phyloP scores from a whole-genome alignment of 1,284 basidiomycete species.

The Takashimella koratensis region DNA sequence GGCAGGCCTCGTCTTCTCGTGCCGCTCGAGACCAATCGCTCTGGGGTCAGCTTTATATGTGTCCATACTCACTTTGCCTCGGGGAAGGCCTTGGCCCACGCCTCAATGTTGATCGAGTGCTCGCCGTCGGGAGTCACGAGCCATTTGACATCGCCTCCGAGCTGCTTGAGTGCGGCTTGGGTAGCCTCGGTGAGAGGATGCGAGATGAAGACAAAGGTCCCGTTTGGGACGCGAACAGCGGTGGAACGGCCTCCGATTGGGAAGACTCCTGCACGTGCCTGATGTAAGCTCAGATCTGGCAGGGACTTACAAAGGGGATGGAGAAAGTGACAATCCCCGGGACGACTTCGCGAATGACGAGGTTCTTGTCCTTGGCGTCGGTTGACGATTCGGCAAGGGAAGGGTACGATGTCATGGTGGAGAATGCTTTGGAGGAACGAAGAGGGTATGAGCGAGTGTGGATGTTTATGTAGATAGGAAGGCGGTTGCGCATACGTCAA shows the following conservation, averaged over 20 bases:
- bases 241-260: conserved; percentile 79
- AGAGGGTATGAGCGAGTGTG: neutral
- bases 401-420: conserved; percentile 4
- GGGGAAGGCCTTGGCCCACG: conserved; percentile 61
- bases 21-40: conserved; percentile 49
- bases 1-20: conserved; percentile 48
- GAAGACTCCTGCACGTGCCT: conserved; percentile 60
- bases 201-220: conserved; percentile 76
- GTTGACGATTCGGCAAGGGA: conserved; percentile 16
- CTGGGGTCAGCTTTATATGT: conserved; percentile 22
- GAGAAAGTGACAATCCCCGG: conserved; percentile 47
- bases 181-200: conserved; percentile 73
- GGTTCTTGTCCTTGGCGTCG: conserved; percentile 28
- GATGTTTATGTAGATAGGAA: neutral
- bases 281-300: neutral
- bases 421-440: neutral
- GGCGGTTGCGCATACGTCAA: neutral
- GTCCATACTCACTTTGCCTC: conserved; percentile 57
- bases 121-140: conserved; percentile 53
- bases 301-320: conserved; percentile 41
- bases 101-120: conserved; percentile 51
- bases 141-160: conserved; percentile 70
- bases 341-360: conserved; percentile 46
- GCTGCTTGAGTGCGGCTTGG: conserved; percentile 62
- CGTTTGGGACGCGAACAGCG: conserved; percentile 65